Evolutionary conservation across 352 stramenopile species (phyloP).

Genomic region (Pythium grandisporangium): DNA sequence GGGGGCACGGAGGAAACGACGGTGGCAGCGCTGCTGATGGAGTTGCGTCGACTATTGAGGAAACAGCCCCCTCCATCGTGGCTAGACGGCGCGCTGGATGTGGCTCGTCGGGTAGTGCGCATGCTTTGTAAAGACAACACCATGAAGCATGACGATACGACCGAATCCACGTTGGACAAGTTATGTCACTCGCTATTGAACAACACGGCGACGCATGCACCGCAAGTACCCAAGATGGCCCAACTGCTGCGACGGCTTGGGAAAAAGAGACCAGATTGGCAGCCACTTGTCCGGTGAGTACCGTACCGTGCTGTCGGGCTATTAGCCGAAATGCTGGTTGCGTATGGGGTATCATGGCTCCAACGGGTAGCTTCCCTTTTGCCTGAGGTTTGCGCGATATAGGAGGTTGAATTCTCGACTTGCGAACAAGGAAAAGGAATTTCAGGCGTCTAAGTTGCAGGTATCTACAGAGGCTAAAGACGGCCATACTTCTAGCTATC

Average conservation of each 20-base stretch:
- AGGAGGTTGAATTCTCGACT: too few relatives aligned
- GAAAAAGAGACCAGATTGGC: conserved; percentile 7
- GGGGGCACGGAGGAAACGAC: too few relatives aligned
- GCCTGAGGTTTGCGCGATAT: too few relatives aligned
- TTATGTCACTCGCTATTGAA: conserved; percentile 9
- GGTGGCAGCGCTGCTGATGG: conserved; percentile 16
- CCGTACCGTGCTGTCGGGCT: too few relatives aligned
- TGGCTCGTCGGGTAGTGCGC: conserved; percentile 1
- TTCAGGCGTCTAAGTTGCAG: too few relatives aligned
- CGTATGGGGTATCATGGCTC: too few relatives aligned
- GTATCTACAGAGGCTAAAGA: too few relatives aligned
- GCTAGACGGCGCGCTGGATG: conserved; percentile 10
- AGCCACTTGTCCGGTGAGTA: conserved; percentile 8
- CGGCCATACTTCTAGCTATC: too few relatives aligned
- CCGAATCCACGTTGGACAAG: conserved; percentile 1
- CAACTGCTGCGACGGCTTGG: conserved; percentile 7
- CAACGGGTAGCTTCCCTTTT: too few relatives aligned
- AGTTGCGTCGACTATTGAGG: conserved; percentile 22
- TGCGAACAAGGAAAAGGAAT: too few relatives aligned
- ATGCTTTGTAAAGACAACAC: not conserved
- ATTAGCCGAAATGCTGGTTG: too few relatives aligned
- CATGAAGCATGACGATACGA: not conserved
- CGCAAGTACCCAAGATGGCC: not conserved
- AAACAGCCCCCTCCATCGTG: conserved; percentile 4
- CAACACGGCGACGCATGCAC: not conserved